Evolutionary conservation across 2,329 filamentous ascomycete genomes (phyloP).

Genomic region (Thielaviopsis euricoi): DNA sequence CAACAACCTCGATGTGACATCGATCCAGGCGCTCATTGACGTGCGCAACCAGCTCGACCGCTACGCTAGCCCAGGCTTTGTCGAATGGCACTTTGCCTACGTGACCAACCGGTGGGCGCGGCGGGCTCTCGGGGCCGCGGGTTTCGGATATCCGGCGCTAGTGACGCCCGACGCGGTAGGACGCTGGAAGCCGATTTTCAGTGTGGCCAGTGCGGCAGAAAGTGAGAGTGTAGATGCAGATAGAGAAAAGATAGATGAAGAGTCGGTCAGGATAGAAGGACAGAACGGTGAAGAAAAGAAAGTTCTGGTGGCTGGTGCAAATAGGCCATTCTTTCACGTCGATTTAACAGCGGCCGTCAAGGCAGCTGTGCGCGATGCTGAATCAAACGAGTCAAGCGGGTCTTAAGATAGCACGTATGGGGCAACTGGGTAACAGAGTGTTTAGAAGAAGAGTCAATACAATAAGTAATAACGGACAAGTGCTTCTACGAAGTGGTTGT

Average conservation of each 20-base stretch:
- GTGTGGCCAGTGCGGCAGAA: conserved; percentile 17
- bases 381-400: neutral
- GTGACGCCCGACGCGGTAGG: conserved; percentile 15
- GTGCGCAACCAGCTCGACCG: conserved; percentile 85
- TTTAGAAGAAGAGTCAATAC: too few relatives aligned
- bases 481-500: too few relatives aligned
- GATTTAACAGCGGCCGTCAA: conserved; percentile 28
- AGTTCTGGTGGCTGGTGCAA: conserved; percentile 22
- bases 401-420: conserved; percentile 1
- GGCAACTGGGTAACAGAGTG: too few relatives aligned
- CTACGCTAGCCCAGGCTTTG: conserved; percentile 61
- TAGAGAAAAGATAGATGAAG: conserved; percentile 1
- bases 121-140: conserved; percentile 68
- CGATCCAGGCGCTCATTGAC: conserved; percentile 82
- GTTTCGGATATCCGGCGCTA: conserved; percentile 59
- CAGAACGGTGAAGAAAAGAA: conserved; percentile 13
- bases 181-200: conserved; percentile 21
- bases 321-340: conserved; percentile 31
- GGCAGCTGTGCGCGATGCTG: conserved; percentile 16
- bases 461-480: too few relatives aligned
- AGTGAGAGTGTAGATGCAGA: conserved; percentile 3
- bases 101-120: conserved; percentile 93
- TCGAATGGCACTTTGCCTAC: conserved; percentile 93
- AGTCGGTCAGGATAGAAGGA: neutral
- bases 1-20: conserved; percentile 87